Percentiles rank a stretch among this genome's conserved stretches.
Evolutionary conservation across 331 rosid species (phyloP).

Genomic region (Pyrus hybrid): DNA sequence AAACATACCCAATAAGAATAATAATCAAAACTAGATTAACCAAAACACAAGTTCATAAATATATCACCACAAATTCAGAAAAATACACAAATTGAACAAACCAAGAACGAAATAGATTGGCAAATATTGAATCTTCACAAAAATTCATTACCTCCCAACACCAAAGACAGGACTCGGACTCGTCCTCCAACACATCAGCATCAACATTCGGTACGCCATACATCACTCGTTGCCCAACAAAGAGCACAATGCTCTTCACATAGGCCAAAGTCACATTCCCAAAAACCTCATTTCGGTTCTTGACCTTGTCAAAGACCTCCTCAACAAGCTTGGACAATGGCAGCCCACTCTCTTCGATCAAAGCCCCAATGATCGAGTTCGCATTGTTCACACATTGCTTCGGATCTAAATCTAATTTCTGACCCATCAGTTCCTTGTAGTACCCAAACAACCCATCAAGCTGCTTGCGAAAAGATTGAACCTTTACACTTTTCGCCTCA

Average conservation of each 20-base stretch:
- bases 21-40: neutral
- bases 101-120: neutral
- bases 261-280: constrained; percentile 51
- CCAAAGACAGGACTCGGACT: constrained; percentile 72
- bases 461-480: constrained; percentile 44
- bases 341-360: constrained; percentile 78
- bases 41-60: neutral
- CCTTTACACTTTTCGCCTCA: constrained; percentile 34
- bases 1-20: neutral
- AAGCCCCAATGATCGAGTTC: constrained; percentile 48
- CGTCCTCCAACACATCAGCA: constrained; percentile 86
- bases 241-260: constrained; percentile 61
- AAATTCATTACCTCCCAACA: constrained; percentile 82
- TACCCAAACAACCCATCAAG: constrained; percentile 50
- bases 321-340: constrained; percentile 69
- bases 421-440: constrained; percentile 37
- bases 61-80: neutral
- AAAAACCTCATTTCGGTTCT: constrained; percentile 11
- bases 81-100: neutral
- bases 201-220: constrained; percentile 72
- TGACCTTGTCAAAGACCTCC: constrained; percentile 39
- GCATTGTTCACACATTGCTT: constrained; percentile 22
- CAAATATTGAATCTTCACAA: neutral
- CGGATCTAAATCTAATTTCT: constrained; percentile 31
- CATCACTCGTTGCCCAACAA: constrained; percentile 71